Evolutionary conservation across 2,329 filamentous ascomycete species (phyloP), one percentile per base, ranked within the genome.

Genomic region (Elsinoe ampelina): DNA sequence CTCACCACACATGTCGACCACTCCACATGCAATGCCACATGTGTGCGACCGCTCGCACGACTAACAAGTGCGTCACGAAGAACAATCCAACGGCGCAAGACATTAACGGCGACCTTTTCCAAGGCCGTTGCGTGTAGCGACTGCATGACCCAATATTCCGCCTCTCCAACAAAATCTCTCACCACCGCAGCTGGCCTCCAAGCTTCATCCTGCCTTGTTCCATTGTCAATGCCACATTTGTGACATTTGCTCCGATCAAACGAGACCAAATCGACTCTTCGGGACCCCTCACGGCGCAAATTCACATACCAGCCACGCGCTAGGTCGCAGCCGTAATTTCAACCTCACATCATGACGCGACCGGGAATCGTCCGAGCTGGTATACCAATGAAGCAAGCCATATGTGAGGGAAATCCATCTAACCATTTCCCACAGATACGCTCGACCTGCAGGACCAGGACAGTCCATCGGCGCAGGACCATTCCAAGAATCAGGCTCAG

Each of bases 381-480:
- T 60, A 50, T 36, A 54, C 39, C 10, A 8, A 45, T 47, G 8
- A 7, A 38, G 19, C 30, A 56, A 26, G 1, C 3, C n/a, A 11
- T 8, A 22, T 15, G 13, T 8, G 12, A 15, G 10, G 12, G 10
- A 1, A 13, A 26, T 17, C 12, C 13, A n/a, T 5, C 30, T 38
- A 45, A 39, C 10, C 13, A 11, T 26, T 42, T 10, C 39, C 41
- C 47, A 58, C 72, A 95, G 92, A 97, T 76, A 95, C 92, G 61
- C 87, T 96, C 73, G 93, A 97, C 75, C 83, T 97, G 54, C 93
- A 97, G 79, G 83, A 89, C 73, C 87, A 84, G 67, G 77, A 85
- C 67, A 78, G 86, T 58, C 89, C 90, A 34, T 93, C 91, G 45
- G 89, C 92, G 38, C 81, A 95, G 75, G 86, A 91, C 69, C 90